Conservation (phyloP, 352 stramenopile species). For the Poterioochromonas sp. region DNA sequence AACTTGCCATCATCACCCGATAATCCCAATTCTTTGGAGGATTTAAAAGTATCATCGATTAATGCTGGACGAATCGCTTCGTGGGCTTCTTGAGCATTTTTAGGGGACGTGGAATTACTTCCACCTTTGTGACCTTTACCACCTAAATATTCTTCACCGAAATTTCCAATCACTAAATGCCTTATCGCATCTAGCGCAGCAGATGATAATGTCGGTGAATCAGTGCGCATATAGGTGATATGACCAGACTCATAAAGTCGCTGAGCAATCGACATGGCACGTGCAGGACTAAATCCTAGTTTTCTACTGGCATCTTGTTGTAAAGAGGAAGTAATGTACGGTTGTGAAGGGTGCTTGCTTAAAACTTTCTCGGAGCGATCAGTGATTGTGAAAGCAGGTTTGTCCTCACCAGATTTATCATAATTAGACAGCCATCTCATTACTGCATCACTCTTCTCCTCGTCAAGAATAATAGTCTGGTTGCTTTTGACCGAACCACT, state of each 20-base stretch:
- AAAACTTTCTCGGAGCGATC: conserved; percentile 26
- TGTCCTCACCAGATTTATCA: too few relatives aligned
- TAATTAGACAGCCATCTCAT: neutral
- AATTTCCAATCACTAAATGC: conserved; percentile 37
- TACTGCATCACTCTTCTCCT: neutral
- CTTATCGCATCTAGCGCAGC: conserved; percentile 35
- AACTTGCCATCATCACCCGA: conserved; percentile 37
- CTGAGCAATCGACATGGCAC: conserved; percentile 53
- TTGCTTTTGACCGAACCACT: neutral
- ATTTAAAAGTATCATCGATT: conserved; percentile 26
- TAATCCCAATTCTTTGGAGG: neutral
- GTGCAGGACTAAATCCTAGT: conserved; percentile 47
- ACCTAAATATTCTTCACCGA: conserved; percentile 42
- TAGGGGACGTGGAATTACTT: conserved; percentile 17
- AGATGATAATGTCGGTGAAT: conserved; percentile 47
- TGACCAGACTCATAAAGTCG: conserved; percentile 55
- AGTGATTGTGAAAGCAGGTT: neutral
- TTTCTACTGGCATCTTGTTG: conserved; percentile 53
- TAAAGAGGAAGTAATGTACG: conserved; percentile 58
- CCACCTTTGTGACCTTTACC: conserved; percentile 11
- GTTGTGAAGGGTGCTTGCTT: conserved; percentile 41
- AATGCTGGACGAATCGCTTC: conserved; percentile 57
- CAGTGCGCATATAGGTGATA: conserved; percentile 61
- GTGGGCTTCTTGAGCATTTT: conserved; percentile 56
- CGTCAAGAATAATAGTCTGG: neutral